Base-by-base conservation (phyloP, 2,329 filamentous ascomycete species). In the Phoma sp. region DNA sequence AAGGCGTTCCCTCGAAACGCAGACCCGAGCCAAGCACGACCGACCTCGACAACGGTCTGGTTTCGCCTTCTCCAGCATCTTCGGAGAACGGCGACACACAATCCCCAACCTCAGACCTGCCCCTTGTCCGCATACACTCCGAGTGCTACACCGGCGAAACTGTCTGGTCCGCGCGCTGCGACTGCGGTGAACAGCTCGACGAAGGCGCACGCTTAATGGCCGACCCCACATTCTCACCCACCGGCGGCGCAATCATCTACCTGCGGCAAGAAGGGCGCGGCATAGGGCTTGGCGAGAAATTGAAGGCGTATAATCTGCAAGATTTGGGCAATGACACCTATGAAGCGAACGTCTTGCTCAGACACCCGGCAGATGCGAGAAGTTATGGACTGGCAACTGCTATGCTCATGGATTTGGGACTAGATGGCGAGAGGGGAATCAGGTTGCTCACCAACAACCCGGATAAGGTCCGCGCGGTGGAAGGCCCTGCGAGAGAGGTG, bases 101-200 rank as follows among this genome's bases (percentile, higher is more conserved):
- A 27, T 62, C 71, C 7, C 58, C 68, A 0, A 69, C 73, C 4
- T 64, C 71, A 3, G 72, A 75, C 12, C 76, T 89, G 1, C 91
- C 95, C 0, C 81, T 99, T 35, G 94, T 99, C 41, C 85, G 95
- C 53, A 99, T 99, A 71, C 95, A 99, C 76, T 96, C 91, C 3
- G 95, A 99, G 77, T 99, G 95, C 78, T 99, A 99, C 76, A 99
- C 95, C 0, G 95, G 95, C 55, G 95, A 99, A 81, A 99, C 95
- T 0, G 95, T 96, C 1, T 98, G 95, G 95, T 97, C 93, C 7
- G 94, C 95, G 32, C 88, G 95, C 25, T 99, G 95, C 78, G 95
- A 99, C 78, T 99, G 95, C 74, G 95, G 95, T 52, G 95, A 99
- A 78, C 95, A 99, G 75, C 84, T 99, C 2, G 95, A 99, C 74